phyloP scores from a whole-genome alignment of 2,329 filamentous ascomycete species.

The Botryosphaeria dothidea region DNA sequence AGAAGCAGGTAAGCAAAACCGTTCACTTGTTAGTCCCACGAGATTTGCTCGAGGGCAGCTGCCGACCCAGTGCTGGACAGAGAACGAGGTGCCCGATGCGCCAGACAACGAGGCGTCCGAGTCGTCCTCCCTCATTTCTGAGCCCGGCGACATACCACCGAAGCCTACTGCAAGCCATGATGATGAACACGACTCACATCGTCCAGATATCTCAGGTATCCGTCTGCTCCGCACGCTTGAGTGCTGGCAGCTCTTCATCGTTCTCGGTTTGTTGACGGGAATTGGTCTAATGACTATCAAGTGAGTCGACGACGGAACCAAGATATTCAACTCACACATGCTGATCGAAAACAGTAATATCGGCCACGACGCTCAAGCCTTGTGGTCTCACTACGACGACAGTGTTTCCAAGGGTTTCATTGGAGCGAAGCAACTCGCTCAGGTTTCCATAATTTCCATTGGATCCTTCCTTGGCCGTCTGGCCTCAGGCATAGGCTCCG shows the following conservation, averaged over 20 bases:
- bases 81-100: slow-evolving; percentile 14
- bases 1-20: slow-evolving; percentile 67
- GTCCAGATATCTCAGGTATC: slow-evolving; percentile 88
- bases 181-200: slow-evolving; percentile 73
- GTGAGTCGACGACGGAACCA: slow-evolving; percentile 55
- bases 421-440: slow-evolving; percentile 78
- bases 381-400: slow-evolving; percentile 85
- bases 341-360: slow-evolving; percentile 69
- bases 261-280: slow-evolving; percentile 89
- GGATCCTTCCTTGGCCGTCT: slow-evolving; percentile 84
- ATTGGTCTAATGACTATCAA: slow-evolving; percentile 99
- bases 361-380: slow-evolving; percentile 68
- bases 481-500: slow-evolving; percentile 74
- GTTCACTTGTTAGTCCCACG: slow-evolving; percentile 9
- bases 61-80: slow-evolving; percentile 10
- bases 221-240: slow-evolving; percentile 69
- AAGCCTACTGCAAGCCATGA: slow-evolving; percentile 48
- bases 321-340: not conserved
- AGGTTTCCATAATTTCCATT: slow-evolving; percentile 91
- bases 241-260: slow-evolving; percentile 88
- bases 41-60: slow-evolving; percentile 13
- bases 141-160: slow-evolving; percentile 54
- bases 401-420: slow-evolving; percentile 73
- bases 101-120: slow-evolving; percentile 61
- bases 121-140: slow-evolving; percentile 78